Conservation (phyloP, 2,329 filamentous ascomycete species). For the Zasmidium angulare region DNA sequence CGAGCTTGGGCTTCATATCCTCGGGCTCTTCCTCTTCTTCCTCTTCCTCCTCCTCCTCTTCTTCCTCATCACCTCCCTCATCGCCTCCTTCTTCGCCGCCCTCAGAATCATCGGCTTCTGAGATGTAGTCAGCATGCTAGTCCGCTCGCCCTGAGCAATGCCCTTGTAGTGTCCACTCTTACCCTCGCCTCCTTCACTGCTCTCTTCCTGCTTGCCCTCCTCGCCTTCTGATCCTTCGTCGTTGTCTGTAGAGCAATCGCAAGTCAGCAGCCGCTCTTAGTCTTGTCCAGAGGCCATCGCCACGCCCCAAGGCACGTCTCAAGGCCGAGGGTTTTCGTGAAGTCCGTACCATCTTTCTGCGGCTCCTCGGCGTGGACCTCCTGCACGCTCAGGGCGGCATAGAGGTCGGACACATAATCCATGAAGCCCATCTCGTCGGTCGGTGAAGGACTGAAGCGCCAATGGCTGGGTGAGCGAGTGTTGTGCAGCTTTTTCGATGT, state of each 20-base stretch:
- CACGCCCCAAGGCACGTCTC: too few species aligned
- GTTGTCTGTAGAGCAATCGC: conserved; percentile 20
- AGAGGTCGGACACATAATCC: conserved; percentile 64
- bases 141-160: not conserved
- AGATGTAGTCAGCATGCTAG: conserved; percentile 24
- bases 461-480: conserved; percentile 22
- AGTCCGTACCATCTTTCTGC: conserved; percentile 45
- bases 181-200: conserved; percentile 38
- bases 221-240: conserved; percentile 35
- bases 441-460: conserved; percentile 22
- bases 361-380: conserved; percentile 62
- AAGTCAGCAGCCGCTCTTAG: too few species aligned
- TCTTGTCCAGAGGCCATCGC: too few species aligned
- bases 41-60: conserved; percentile 75
- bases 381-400: conserved; percentile 63
- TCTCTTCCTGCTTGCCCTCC: conserved; percentile 40
- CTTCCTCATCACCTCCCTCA: conserved; percentile 64
- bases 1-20: conserved; percentile 83
- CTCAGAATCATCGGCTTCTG: conserved; percentile 39
- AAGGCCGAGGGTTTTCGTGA: too few species aligned
- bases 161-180: conserved; percentile 28
- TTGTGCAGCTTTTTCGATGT: conserved; percentile 5
- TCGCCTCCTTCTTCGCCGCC: conserved; percentile 59
- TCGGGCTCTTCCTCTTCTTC: conserved; percentile 79
- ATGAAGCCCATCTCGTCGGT: conserved; percentile 58